A percentile compares a stretch with the other conserved stretches of the same genome.
Conservation (phyloP, 257 asterid species). For the Primulina eburnea region DNA sequence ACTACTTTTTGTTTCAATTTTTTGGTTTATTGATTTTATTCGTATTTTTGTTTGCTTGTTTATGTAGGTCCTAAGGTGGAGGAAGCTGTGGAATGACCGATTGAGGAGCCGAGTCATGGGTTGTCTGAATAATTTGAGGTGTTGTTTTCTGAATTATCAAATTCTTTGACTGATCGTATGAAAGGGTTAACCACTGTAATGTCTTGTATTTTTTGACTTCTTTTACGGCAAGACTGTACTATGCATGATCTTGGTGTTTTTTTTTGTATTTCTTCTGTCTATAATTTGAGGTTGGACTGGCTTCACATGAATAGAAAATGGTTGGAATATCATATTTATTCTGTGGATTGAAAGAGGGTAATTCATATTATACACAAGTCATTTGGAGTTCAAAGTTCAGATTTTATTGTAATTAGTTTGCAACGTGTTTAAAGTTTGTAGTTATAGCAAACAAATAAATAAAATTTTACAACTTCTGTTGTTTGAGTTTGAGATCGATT, state of each 20-base stretch:
- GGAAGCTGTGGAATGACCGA: constrained; percentile 32
- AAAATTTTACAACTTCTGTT: background rate
- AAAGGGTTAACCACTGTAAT: background rate
- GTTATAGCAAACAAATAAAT: background rate
- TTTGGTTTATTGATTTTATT: constrained; percentile 7
- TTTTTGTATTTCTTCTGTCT: background rate
- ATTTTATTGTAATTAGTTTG: no score
- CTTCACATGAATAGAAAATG: background rate
- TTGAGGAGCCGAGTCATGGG: constrained; percentile 6
- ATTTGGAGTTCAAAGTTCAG: background rate
- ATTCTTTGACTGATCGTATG: background rate
- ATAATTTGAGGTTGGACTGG: background rate
- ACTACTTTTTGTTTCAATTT: background rate
- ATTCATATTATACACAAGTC: background rate
- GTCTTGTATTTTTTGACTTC: background rate
- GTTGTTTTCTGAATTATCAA: background rate
- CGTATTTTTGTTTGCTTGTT: constrained; percentile 3
- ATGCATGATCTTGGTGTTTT: no score
- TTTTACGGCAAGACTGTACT: no score
- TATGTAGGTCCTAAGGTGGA: constrained; percentile 48
- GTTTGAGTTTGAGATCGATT: background rate
- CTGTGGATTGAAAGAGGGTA: background rate
- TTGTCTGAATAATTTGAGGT: constrained; percentile 21
- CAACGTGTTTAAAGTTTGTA: background rate
- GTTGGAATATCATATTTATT: background rate